Percentiles rank a stretch among this genome's conserved stretches.
phyloP scores from a whole-genome alignment of 495 filamentous ascomycete genomes.

The Cudoniella acicularis region DNA sequence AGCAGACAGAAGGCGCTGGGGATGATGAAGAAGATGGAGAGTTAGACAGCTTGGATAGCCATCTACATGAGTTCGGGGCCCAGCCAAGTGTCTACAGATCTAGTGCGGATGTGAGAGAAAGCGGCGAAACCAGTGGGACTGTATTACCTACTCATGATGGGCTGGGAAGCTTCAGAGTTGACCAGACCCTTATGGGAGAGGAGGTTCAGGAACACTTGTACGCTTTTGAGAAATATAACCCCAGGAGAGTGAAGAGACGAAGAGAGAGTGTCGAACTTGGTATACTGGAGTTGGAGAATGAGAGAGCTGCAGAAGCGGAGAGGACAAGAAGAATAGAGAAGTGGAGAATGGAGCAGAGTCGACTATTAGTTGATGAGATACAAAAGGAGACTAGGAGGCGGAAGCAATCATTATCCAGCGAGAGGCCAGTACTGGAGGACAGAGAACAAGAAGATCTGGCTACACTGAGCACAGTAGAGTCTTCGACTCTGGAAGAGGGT shows the following conservation, averaged over 20 bases:
- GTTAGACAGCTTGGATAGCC: slow-evolving; percentile 87
- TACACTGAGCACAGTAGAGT: slow-evolving; percentile 21
- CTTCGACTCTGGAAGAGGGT: neutral
- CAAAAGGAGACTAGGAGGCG: slow-evolving; percentile 74
- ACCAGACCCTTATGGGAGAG: slow-evolving; percentile 35
- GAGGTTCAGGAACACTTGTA: slow-evolving; percentile 76
- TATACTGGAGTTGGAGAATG: slow-evolving; percentile 51
- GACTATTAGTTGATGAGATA: slow-evolving; percentile 79
- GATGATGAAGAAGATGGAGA: slow-evolving; percentile 63
- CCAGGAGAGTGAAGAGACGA: slow-evolving; percentile 61
- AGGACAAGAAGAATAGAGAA: slow-evolving; percentile 78
- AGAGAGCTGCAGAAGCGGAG: slow-evolving; percentile 58
- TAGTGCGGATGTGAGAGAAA: slow-evolving; percentile 8
- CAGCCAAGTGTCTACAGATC: slow-evolving; percentile 40
- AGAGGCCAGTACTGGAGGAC: slow-evolving; percentile 26
- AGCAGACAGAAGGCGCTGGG: slow-evolving; percentile 36
- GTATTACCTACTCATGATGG: slow-evolving; percentile 91
- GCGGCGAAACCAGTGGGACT: slow-evolving; percentile 14
- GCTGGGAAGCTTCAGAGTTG: slow-evolving; percentile 69
- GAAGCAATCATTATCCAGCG: slow-evolving; percentile 40
- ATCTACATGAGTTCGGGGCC: slow-evolving; percentile 79
- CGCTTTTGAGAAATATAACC: slow-evolving; percentile 80
- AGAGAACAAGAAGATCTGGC: slow-evolving; percentile 24
- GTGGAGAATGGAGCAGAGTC: slow-evolving; percentile 91
- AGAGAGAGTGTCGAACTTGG: slow-evolving; percentile 58